A percentile compares a stretch with the other conserved stretches of the same genome.
These are phyloP conservation scores for Ascocoryne sarcoides DNA, from an alignment of 2,329 filamentous ascomycete species.

Conservation along the genomic window DNA sequence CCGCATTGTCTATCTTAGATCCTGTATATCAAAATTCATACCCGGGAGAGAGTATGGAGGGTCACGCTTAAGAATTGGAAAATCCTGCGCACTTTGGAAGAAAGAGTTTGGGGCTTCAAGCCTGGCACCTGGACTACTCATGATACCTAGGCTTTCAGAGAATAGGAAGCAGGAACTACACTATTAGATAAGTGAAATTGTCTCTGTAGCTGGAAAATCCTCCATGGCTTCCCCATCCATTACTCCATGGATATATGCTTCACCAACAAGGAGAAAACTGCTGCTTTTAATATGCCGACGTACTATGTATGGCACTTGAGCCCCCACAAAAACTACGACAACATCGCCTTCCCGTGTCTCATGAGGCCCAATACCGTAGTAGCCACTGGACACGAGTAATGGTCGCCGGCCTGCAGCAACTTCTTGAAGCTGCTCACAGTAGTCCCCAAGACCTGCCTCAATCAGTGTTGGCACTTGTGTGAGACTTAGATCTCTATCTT, in stretches of 20 bases:
- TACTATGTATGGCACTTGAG: slow-evolving; percentile 2
- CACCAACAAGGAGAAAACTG: slow-evolving; percentile 1
- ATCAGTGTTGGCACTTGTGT: slow-evolving; percentile 4
- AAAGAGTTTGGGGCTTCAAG: neutral
- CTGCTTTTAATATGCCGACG: slow-evolving; percentile 1
- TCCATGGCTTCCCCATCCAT: slow-evolving; percentile 4
- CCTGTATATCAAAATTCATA: neutral
- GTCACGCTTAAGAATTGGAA: neutral
- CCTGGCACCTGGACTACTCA: neutral
- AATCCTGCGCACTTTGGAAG: neutral
- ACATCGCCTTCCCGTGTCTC: slow-evolving; percentile 1
- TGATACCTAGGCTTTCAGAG: neutral
- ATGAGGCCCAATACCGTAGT: neutral
- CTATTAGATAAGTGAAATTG: neutral
- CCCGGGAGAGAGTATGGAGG: neutral
- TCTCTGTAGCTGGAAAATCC: neutral
- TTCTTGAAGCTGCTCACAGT: slow-evolving; percentile 3
- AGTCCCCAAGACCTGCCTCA: slow-evolving; percentile 4
- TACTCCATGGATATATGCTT: slow-evolving; percentile 9
- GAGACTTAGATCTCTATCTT: slow-evolving; percentile 3
- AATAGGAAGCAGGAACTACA: no score
- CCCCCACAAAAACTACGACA: neutral
- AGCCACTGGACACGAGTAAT: neutral
- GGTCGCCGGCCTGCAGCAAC: slow-evolving; percentile 9
- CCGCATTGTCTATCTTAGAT: slow-evolving; percentile 22